phyloP scores from a whole-genome alignment of 2,329 filamentous ascomycete genomes.

The Aciculosporium take region DNA sequence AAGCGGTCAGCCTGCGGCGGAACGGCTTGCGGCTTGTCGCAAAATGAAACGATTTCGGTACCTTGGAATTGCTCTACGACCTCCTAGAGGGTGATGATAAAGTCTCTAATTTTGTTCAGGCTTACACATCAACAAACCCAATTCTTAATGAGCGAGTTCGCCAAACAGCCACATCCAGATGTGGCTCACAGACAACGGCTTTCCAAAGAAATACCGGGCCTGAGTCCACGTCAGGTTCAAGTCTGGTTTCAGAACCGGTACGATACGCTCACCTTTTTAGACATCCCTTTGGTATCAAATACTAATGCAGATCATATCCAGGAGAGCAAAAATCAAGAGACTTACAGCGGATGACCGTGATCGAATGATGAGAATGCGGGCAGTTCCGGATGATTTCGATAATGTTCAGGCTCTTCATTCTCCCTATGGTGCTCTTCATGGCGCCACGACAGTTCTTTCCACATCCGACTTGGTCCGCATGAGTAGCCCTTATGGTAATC shows the following conservation, averaged over 20 bases:
- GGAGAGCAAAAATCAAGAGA: slow-evolving; percentile 58
- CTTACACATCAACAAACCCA: slow-evolving; percentile 95
- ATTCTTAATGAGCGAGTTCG: slow-evolving; percentile 93
- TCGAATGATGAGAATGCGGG: slow-evolving; percentile 57
- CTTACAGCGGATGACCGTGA: slow-evolving; percentile 56
- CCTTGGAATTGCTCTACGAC: slow-evolving; percentile 7
- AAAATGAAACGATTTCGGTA: slow-evolving; percentile 75
- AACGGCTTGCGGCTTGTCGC: slow-evolving; percentile 40
- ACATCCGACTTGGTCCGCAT: slow-evolving; percentile 29
- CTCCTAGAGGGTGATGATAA: neutral
- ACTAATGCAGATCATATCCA: slow-evolving; percentile 14
- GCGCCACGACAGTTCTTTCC: slow-evolving; percentile 32
- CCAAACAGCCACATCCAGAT: slow-evolving; percentile 86
- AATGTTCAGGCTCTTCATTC: slow-evolving; percentile 56
- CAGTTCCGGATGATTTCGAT: slow-evolving; percentile 57
- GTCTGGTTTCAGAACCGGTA: slow-evolving; percentile 99
- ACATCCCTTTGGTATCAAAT: neutral
- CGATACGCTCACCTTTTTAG: slow-evolving; percentile 11
- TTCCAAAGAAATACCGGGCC: slow-evolving; percentile 76
- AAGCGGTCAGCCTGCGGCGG: slow-evolving; percentile 39
- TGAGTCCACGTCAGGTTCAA: slow-evolving; percentile 86
- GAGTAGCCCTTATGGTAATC: slow-evolving; percentile 37
- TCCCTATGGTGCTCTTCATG: slow-evolving; percentile 48
- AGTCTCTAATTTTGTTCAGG: slow-evolving; percentile 33
- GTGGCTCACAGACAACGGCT: slow-evolving; percentile 78